A percentile compares a stretch with the other conserved stretches of the same genome.
These are phyloP conservation scores for Omphalotus guepiniiformis DNA, from an alignment of 768 basidiomycete genomes.

Conservation along the genomic window DNA sequence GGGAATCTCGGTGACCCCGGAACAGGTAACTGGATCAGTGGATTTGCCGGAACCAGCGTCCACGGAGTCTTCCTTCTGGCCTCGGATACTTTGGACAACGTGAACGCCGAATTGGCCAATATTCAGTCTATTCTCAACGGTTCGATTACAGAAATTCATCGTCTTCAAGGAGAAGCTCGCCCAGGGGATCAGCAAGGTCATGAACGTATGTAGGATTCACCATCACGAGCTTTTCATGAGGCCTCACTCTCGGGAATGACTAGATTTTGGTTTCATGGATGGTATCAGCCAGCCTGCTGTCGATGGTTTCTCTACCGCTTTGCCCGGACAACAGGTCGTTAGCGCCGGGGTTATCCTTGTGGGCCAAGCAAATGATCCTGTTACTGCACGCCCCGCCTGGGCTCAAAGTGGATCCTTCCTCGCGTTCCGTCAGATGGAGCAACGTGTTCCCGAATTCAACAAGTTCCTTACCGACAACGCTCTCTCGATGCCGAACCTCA, in stretches of 20 bases:
- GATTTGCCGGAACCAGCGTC: conserved; percentile 16
- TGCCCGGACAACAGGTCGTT: conserved; percentile 14
- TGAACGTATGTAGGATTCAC: conserved; percentile 24
- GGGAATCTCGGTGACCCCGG: conserved; percentile 11
- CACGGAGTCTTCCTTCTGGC: conserved; percentile 21
- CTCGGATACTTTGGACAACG: conserved; percentile 17
- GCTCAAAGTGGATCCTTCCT: conserved; percentile 18
- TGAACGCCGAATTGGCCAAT: conserved; percentile 15
- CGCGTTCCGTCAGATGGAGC: conserved; percentile 29
- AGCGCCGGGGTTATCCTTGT: conserved; percentile 15
- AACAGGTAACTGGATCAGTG: conserved; percentile 15
- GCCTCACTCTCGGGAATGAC: neutral
- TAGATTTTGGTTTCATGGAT: conserved; percentile 22
- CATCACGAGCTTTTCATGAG: conserved; percentile 13
- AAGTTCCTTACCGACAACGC: conserved; percentile 19
- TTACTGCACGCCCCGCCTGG: conserved; percentile 9
- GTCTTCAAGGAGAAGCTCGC: conserved; percentile 18
- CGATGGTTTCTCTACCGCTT: conserved; percentile 14
- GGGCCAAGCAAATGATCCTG: conserved; percentile 23
- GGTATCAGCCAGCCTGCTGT: conserved; percentile 20
- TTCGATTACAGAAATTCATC: conserved; percentile 17
- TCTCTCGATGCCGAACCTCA: conserved; percentile 13
- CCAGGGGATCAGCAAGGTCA: conserved; percentile 21
- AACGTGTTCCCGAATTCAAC: conserved; percentile 29
- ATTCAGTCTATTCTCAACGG: conserved; percentile 16